Base-by-base conservation (phyloP, 2,329 filamentous ascomycete species). In the Alternaria ventricosa region DNA sequence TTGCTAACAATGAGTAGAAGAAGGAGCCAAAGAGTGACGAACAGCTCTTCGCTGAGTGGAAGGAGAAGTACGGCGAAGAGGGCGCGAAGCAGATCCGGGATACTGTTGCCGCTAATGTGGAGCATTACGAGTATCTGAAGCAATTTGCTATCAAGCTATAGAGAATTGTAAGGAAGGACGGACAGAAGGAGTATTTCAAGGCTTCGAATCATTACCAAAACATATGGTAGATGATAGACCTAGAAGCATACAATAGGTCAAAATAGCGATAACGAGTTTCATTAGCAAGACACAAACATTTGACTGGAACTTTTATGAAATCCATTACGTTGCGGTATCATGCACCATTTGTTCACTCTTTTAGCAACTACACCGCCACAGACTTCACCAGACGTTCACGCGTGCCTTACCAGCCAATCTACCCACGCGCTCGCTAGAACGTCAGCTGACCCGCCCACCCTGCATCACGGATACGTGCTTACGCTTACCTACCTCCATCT, bases 51-150 rank as follows among this genome's bases (percentile, higher is more conserved):
- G 82, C 83, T 53, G 89, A 93, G 71, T 96, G 92, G 92, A 83
- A 81, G 28, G 83, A 89, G 68, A 94, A 93, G 80, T 96, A 87
- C 73, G 92, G 92, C 33, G 85, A 89, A 50, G 86, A 93, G 73
- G 91, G 84, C 12, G 89, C 90, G 60, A 89, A 88, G 76, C 78
- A 90, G 50, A 95, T 96, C 75, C 84, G 89, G 64, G 84, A 89
- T 71, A 90, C 87, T 12, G 92, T 94, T 41, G 86, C 92, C 64
- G 89, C 87, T 57, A 94, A 93, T 73, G 82, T 92, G 51, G 84
- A 85, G 55, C 86, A 93, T 76, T 96, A 96, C 78, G 91, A 95
- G 80, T 93, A 94, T 77, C 82, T 96, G 79, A 94, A 92, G 86
- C 86, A 88, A 73, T 96, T 93, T 81, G 89, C 89, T 64, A 84